Evolutionary conservation across 768 basidiomycete species (phyloP).

Genomic region (Hericium coralloides): DNA sequence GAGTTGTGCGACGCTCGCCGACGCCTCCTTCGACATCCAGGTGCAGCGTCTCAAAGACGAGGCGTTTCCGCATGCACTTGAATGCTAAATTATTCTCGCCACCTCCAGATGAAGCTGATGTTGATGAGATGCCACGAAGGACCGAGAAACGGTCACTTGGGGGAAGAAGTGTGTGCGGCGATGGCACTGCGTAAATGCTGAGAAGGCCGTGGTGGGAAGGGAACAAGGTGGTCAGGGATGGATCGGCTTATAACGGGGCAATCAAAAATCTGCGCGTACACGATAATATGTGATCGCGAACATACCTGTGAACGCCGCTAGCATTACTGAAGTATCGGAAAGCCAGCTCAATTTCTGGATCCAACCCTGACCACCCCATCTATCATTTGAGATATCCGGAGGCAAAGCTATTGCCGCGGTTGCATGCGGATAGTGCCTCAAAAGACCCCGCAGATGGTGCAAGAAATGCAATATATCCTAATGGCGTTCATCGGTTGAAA

Average conservation of each 20-base stretch:
- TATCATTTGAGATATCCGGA: slow-evolving; percentile 49
- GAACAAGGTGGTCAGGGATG: slow-evolving; percentile 64
- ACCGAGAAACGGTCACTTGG: slow-evolving; percentile 78
- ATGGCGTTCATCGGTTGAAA: slow-evolving; percentile 5
- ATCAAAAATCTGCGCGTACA: neutral
- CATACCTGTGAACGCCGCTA: slow-evolving; percentile 74
- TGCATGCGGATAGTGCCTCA: slow-evolving; percentile 48
- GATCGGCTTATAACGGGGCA: slow-evolving; percentile 45
- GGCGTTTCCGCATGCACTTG: slow-evolving; percentile 79
- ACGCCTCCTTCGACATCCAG: slow-evolving; percentile 83
- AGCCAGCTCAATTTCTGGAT: slow-evolving; percentile 71
- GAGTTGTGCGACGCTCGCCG: slow-evolving; percentile 60
- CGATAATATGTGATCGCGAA: slow-evolving; percentile 1
- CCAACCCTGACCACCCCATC: slow-evolving; percentile 63
- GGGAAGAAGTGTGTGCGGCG: slow-evolving; percentile 62
- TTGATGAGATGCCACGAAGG: slow-evolving; percentile 68
- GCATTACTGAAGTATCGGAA: slow-evolving; percentile 63
- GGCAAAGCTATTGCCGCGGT: slow-evolving; percentile 66
- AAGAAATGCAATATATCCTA: slow-evolving; percentile 71
- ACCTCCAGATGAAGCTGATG: slow-evolving; percentile 40
- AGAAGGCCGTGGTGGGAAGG: slow-evolving; percentile 84
- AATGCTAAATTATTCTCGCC: slow-evolving; percentile 97
- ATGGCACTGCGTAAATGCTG: slow-evolving; percentile 67
- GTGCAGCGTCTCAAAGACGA: slow-evolving; percentile 88
- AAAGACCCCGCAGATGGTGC: slow-evolving; percentile 49